Conservation (phyloP, 2,329 filamentous ascomycete species). For the Simplicillium sp. region DNA sequence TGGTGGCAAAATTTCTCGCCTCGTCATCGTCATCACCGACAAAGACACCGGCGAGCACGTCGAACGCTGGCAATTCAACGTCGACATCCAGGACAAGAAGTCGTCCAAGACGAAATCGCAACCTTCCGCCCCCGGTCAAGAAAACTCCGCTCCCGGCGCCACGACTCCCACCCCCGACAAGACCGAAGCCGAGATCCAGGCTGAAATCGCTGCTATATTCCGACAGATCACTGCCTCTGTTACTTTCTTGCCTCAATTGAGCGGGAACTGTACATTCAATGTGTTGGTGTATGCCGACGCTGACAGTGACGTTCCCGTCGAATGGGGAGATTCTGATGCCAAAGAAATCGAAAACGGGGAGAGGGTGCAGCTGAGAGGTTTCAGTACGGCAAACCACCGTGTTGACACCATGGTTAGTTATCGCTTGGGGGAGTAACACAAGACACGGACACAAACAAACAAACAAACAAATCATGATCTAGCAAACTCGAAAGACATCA, state of each 20-base stretch:
- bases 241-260: constrained; percentile 86
- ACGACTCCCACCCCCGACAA: constrained; percentile 50
- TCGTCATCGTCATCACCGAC: constrained; percentile 92
- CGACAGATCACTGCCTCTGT: constrained; percentile 96
- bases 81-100: constrained; percentile 36
- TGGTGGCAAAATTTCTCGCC: constrained; percentile 90
- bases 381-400: constrained; percentile 88
- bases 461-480: too few species aligned
- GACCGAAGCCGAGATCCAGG: constrained; percentile 86
- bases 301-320: constrained; percentile 90
- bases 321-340: constrained; percentile 97
- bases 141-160: constrained; percentile 48
- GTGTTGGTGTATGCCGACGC: constrained; percentile 96
- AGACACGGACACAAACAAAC: too few species aligned
- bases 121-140: constrained; percentile 50
- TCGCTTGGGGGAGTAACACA: constrained; percentile 40
- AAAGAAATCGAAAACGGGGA: constrained; percentile 94
- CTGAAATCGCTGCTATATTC: constrained; percentile 94
- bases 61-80: constrained; percentile 97
- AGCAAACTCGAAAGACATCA: too few species aligned
- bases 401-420: constrained; percentile 97
- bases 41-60: constrained; percentile 96
- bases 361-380: constrained; percentile 89
- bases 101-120: constrained; percentile 42
- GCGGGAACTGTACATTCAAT: constrained; percentile 93